Evolutionary conservation across 2,329 filamentous ascomycete genomes (phyloP), one percentile per base, ranked within the genome.

Genomic region (Aspergillus fructus): DNA sequence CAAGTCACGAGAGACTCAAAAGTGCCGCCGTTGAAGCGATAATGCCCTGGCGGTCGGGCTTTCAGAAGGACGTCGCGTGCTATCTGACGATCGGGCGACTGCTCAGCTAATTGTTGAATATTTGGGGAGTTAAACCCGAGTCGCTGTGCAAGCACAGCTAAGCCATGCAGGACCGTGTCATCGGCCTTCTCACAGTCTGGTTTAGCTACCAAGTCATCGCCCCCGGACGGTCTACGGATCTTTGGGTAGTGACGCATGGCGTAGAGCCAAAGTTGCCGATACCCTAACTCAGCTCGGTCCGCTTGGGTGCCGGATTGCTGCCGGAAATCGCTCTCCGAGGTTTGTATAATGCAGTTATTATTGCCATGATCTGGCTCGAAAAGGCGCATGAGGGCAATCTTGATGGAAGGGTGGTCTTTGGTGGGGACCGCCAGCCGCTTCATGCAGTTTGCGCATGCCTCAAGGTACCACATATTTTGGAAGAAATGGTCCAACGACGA

Each of bases 401-500:
- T 50, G 34, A 34, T 39, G 24, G 19, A 42, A 8, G 53, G 40
- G 5, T 52, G 37, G 3, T 34, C 23, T 23, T 19, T 52, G 7
- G 8, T 46, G 3, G 41, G 40, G 12, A 40, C 47, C 15, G 55
- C 37, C 23, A 74, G 64, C 54, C 58, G 61, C 60, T 73, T 72
- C 37, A 74, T 51, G 47, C 51, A 63, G 51, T 71, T 53, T 21
- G 65, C 62, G 40, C 61, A 66, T 23, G 49, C 57, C 62, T 70
- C 61, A 5, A 76, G 56, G 56, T 72, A 76, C 46, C 67, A 69
- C 9, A 76, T 56, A 54, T 77, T 68, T 51, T 71, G 58, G 56
- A 77, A 77, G 60, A 77, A 76, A 33, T 61, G 71, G 52, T 68
- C 64, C 21, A 77, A 67, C 33, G 68, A 76, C 5, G 68, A 41